A percentile compares a stretch with the other conserved stretches of the same genome.
Conservation (phyloP, 768 basidiomycete species). For the Termitomyces eurrhizus region DNA sequence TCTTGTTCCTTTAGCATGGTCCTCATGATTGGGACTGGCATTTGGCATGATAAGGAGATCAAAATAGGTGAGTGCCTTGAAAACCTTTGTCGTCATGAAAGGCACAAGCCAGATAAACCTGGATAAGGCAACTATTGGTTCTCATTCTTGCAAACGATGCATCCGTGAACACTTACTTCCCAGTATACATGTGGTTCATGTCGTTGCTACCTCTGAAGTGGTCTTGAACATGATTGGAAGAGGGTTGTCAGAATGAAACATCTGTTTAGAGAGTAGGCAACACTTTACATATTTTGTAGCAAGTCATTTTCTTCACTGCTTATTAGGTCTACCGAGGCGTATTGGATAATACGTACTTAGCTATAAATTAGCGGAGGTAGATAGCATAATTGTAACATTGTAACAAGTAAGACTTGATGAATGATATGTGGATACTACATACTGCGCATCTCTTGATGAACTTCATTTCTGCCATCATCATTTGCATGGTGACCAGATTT, state of each 20-base stretch:
- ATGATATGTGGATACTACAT: background rate
- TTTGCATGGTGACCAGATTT: no score
- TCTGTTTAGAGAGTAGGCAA: no score
- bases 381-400: background rate
- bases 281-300: no score
- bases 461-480: background rate
- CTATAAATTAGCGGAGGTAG: no score
- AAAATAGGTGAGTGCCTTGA: no score
- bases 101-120: slow-evolving; percentile 10
- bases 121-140: no score
- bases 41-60: no score
- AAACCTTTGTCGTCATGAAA: background rate
- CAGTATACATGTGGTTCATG: background rate
- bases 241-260: background rate
- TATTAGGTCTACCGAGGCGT: no score
- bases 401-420: background rate
- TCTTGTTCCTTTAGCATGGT: no score
- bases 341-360: no score
- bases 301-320: no score
- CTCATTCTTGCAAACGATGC: background rate
- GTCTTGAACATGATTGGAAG: background rate
- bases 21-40: no score
- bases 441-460: background rate
- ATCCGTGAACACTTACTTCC: background rate
- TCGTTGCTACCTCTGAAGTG: slow-evolving; percentile 3